Conservation (phyloP, 2,329 filamentous ascomycete genomes). For the Aurifilum marmelostoma region DNA sequence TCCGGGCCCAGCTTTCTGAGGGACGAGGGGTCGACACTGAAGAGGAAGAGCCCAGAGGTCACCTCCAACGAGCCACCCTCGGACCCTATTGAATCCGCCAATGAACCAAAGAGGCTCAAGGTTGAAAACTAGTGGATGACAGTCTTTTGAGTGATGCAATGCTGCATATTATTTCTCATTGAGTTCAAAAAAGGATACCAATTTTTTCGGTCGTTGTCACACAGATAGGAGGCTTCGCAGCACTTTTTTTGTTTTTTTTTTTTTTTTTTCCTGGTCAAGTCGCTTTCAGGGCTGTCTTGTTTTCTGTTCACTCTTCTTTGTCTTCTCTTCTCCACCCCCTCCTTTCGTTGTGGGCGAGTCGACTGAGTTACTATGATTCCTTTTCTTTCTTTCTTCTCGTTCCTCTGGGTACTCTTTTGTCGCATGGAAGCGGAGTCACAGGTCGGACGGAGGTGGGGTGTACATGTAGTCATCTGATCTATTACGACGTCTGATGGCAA, state of each 20-base stretch:
- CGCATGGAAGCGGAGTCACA: constrained; percentile 11
- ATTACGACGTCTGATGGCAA: constrained; percentile 11
- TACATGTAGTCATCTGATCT: not conserved
- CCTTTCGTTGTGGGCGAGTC: not conserved
- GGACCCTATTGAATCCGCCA: constrained; percentile 46
- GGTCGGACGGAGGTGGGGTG: too few species aligned
- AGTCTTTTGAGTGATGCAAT: not conserved
- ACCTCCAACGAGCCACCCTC: constrained; percentile 44
- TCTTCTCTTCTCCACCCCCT: not conserved
- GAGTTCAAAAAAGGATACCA: constrained; percentile 21
- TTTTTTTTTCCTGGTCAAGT: too few species aligned
- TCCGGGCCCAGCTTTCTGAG: constrained; percentile 66
- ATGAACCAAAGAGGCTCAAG: constrained; percentile 58
- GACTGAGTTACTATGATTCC: not conserved
- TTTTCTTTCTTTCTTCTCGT: not conserved
- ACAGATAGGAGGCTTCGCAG: constrained; percentile 27
- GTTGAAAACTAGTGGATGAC: constrained; percentile 46
- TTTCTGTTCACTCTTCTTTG: not conserved
- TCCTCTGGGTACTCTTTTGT: not conserved
- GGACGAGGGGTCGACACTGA: constrained; percentile 53
- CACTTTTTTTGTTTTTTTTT: constrained; percentile 10
- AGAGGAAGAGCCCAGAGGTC: constrained; percentile 61
- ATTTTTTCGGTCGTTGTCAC: constrained; percentile 20
- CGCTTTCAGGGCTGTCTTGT: not conserved
- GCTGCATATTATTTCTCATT: constrained; percentile 16